Conservation (phyloP, 768 basidiomycete genomes). For the Tricholomella constricta region DNA sequence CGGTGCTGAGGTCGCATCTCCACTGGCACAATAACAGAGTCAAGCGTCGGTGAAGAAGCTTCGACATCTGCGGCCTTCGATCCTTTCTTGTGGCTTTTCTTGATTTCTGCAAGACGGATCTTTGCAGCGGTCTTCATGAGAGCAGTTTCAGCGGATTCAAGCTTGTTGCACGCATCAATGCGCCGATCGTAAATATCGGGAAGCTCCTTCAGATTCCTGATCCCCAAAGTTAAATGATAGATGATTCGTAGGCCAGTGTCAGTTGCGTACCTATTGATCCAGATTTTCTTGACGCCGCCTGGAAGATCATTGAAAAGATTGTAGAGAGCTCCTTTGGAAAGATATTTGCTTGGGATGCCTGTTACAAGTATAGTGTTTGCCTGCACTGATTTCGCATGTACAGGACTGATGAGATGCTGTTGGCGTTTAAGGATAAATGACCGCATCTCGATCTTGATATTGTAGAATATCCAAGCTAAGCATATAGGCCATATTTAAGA, state of each 20-base stretch:
- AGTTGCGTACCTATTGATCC: slow-evolving; percentile 78
- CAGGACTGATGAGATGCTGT: slow-evolving; percentile 72
- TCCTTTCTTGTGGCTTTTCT: slow-evolving; percentile 42
- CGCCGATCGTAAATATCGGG: slow-evolving; percentile 83
- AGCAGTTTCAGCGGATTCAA: slow-evolving; percentile 84
- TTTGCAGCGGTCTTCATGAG: slow-evolving; percentile 79
- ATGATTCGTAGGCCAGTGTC: neutral
- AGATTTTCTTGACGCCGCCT: slow-evolving; percentile 87
- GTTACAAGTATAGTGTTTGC: slow-evolving; percentile 91
- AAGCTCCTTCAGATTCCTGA: slow-evolving; percentile 81
- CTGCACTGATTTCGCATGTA: slow-evolving; percentile 76
- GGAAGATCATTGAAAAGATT: slow-evolving; percentile 82
- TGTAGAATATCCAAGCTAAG: slow-evolving; percentile 85
- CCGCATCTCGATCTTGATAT: slow-evolving; percentile 77
- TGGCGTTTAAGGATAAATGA: slow-evolving; percentile 83
- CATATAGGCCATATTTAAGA: neutral
- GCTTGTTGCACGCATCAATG: slow-evolving; percentile 67
- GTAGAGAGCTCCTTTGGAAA: slow-evolving; percentile 67
- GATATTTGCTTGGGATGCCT: slow-evolving; percentile 79
- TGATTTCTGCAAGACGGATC: slow-evolving; percentile 56
- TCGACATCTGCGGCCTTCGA: slow-evolving; percentile 20
- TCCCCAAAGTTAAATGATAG: neutral
- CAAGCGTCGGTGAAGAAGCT: slow-evolving; percentile 21
- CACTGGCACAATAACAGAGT: slow-evolving; percentile 52
- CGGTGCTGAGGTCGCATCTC: slow-evolving; percentile 80